Base-by-base conservation (phyloP, 768 basidiomycete genomes). In the Rossbeevera mucosa region DNA sequence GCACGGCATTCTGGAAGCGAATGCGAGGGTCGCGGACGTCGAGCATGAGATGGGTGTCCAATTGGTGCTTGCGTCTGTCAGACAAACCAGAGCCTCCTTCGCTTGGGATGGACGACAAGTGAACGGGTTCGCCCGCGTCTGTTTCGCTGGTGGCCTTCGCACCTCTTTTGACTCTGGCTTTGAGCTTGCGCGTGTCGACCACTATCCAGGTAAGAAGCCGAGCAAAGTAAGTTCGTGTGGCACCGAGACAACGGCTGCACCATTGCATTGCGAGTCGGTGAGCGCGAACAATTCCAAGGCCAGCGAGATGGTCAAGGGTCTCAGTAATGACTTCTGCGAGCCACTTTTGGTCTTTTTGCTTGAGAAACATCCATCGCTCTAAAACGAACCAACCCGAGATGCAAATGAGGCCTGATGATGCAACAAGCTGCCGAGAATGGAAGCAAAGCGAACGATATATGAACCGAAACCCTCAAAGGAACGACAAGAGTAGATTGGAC, bases 301-400 rank as follows among this genome's bases (percentile, higher is more conserved):
- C 24, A 4, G 65, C 55, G 14, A 66, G 40, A 4, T 53, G 7
- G 43, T 64, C 49, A 12, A 69, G 59, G 36, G 22, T 55, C 54
- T 65, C 65, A 47, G 46, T 51, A 59, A 56, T 66, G 50, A 76
- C 67, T 54, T 75, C 75, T 36, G 65, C 69, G 3, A 79, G 71
- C 77, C 78, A 79, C 40, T 71, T 73, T 49, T 74, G 68, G 5
- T 78, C 77, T 24, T 69, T 72, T 54, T 78, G 74, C 13, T 59
- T 67, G 13, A 64, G 63, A 59, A 72, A 80, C 24, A 71, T 63
- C 72, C 72, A 76, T 13, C 79, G 74, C 48, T 80, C 79, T 8
- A 76, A 70, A 7, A 72, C 67, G 61, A 80, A 80, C 78, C 78
- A 80, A 12, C 70, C 62, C 0, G 78, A 80, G 44, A 80, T 80